Evolutionary conservation across 2,329 filamentous ascomycete species (phyloP).

Genomic region (Venturia oleaginea): DNA sequence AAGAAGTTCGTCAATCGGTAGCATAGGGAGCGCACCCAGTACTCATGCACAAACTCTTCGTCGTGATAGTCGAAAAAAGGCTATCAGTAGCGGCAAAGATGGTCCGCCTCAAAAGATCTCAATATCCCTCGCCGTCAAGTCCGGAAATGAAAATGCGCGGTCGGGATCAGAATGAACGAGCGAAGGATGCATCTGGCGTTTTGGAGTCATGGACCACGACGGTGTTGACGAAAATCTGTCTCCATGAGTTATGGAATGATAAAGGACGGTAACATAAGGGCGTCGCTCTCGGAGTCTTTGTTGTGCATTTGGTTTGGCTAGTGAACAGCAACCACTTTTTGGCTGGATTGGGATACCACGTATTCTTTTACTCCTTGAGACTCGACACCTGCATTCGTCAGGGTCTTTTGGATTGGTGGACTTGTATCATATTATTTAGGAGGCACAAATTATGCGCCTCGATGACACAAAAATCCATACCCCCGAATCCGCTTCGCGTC

Average conservation of each 20-base stretch:
- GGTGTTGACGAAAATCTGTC: neutral
- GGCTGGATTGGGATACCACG: conserved; percentile 2
- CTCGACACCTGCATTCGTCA: neutral
- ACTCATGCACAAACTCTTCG: conserved; percentile 25
- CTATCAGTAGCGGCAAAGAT: conserved; percentile 34
- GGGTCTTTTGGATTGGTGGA: neutral
- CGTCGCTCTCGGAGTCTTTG: neutral
- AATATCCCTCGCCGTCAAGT: conserved; percentile 32
- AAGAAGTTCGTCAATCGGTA: conserved; percentile 31
- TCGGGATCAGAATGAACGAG: neutral
- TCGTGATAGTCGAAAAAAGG: conserved; percentile 28
- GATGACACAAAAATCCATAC: neutral
- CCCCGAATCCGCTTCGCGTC: neutral
- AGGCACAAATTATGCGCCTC: neutral
- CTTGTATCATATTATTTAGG: neutral
- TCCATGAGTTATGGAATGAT: neutral
- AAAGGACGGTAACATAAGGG: neutral
- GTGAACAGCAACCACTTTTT: conserved; percentile 3
- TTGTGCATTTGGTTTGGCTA: conserved; percentile 7
- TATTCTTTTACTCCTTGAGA: neutral
- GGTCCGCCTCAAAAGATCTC: conserved; percentile 33
- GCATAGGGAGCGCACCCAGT: conserved; percentile 18
- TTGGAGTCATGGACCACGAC: neutral
- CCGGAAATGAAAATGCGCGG: conserved; percentile 20
- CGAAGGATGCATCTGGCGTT: neutral